Evolutionary conservation across 192 early-diverging fungal species (phyloP).

Genomic region (Rhizophagus clarus): DNA sequence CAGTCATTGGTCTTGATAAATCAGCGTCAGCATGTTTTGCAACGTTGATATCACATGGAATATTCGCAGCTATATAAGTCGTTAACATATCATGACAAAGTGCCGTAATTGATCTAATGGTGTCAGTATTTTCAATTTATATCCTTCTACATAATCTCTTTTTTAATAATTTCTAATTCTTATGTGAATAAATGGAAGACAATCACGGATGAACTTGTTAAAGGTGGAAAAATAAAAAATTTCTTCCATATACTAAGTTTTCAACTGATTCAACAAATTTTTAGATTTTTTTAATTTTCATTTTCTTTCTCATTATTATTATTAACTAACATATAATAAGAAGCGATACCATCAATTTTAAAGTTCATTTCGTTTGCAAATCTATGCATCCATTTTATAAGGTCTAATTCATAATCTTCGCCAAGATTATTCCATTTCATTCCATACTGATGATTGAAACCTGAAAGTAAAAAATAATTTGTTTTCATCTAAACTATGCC

Average conservation of each 20-base stretch:
- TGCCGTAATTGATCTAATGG: background rate
- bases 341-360: background rate
- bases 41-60: background rate
- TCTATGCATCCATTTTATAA: background rate
- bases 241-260: background rate
- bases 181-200: background rate
- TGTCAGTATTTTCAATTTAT: background rate
- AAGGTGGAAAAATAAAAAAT: background rate
- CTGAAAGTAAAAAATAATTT: background rate
- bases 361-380: background rate
- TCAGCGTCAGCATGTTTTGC: background rate
- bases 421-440: background rate
- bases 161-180: background rate
- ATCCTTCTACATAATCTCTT: background rate
- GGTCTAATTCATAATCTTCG: background rate
- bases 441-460: background rate
- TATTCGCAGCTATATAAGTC: background rate
- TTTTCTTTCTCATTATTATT: background rate
- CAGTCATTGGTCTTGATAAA: slow-evolving; percentile 1
- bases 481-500: background rate
- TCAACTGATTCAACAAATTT: background rate
- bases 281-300: background rate
- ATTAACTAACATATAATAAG: background rate
- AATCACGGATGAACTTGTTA: background rate
- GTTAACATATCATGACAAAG: background rate